phyloP scores from a whole-genome alignment of 169 alveolate genomes.

The Plasmodium chabaudi region DNA sequence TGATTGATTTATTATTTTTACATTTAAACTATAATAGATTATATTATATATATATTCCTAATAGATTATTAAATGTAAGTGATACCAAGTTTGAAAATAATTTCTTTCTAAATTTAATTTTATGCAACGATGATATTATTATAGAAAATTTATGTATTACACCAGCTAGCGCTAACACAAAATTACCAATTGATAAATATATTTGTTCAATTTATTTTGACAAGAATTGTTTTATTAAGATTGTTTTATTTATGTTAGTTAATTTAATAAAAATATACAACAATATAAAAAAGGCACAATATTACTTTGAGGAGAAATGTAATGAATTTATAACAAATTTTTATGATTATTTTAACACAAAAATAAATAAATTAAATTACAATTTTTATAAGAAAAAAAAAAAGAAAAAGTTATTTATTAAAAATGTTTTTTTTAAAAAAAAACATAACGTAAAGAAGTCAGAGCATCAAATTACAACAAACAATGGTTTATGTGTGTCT shows the following conservation, averaged over 20 bases:
- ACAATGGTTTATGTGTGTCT: slow-evolving; percentile 41
- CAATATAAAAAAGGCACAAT: slow-evolving; percentile 54
- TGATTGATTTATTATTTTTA: slow-evolving; percentile 58
- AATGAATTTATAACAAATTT: slow-evolving; percentile 51
- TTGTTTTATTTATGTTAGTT: slow-evolving; percentile 47
- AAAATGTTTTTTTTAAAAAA: slow-evolving; percentile 31
- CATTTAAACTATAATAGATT: slow-evolving; percentile 69
- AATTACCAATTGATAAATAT: slow-evolving; percentile 1
- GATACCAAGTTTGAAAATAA: slow-evolving; percentile 24
- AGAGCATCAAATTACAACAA: slow-evolving; percentile 23
- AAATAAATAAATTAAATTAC: slow-evolving; percentile 26
- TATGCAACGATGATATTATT: slow-evolving; percentile 41
- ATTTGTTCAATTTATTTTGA: slow-evolving; percentile 44
- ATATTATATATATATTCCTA: slow-evolving; percentile 55
- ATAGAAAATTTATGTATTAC: slow-evolving; percentile 59
- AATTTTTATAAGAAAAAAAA: slow-evolving; percentile 39
- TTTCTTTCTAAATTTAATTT: slow-evolving; percentile 36
- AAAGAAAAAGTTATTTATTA: slow-evolving; percentile 11
- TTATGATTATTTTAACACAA: slow-evolving; percentile 22
- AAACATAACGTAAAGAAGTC: slow-evolving; percentile 22
- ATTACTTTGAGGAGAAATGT: slow-evolving; percentile 46
- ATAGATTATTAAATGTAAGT: slow-evolving; percentile 8
- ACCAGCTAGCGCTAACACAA: slow-evolving; percentile 20
- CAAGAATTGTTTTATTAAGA: slow-evolving; percentile 33
- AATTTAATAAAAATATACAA: slow-evolving; percentile 47